Conservation (phyloP, 768 basidiomycete species). For the Pleurotus djamor region DNA sequence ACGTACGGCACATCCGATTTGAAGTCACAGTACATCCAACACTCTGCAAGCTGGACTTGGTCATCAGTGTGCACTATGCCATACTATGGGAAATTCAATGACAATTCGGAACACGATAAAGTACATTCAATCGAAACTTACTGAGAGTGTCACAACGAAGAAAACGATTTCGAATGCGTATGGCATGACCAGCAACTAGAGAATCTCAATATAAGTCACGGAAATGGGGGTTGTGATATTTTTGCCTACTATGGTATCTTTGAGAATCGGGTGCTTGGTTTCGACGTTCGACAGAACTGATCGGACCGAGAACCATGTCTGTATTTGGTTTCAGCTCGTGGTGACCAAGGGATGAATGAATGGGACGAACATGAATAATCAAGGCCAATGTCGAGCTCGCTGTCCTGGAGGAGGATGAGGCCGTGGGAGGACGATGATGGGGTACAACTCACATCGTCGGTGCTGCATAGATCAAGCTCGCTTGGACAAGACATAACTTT, state of each 20-base stretch:
- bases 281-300: not conserved
- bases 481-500: slow-evolving; percentile 9
- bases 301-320: slow-evolving; percentile 6
- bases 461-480: slow-evolving; percentile 5
- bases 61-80: not conserved
- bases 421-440: not conserved
- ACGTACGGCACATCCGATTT: not conserved
- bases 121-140: not conserved
- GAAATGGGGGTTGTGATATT: not conserved
- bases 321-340: not conserved
- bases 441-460: slow-evolving; percentile 8
- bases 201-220: not conserved
- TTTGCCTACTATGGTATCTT: not conserved
- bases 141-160: not conserved
- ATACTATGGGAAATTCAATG: not conserved
- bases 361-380: slow-evolving; percentile 1
- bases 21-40: slow-evolving; percentile 2
- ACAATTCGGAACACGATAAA: too few relatives aligned
- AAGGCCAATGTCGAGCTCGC: not conserved
- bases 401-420: not conserved
- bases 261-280: not conserved
- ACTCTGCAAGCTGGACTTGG: not conserved
- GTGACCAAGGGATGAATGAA: not conserved
- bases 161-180: not conserved
- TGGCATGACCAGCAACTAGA: not conserved